phyloP scores from a whole-genome alignment of 2,329 filamentous ascomycete species.

The Colletotrichum liriopes region DNA sequence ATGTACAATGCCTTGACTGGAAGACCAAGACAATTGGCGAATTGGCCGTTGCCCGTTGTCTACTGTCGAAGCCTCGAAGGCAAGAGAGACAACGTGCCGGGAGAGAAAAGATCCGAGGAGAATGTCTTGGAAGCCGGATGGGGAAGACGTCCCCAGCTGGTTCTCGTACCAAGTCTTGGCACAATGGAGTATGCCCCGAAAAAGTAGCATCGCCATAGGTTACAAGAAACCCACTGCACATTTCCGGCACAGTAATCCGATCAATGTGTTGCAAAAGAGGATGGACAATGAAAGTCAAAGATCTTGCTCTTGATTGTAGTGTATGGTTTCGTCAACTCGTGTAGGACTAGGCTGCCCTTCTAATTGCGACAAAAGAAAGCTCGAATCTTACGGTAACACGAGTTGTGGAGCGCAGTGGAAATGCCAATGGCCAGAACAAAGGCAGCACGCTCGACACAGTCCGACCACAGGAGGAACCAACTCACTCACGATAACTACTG shows the following conservation, averaged over 20 bases:
- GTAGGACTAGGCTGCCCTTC: not conserved
- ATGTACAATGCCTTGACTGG: not conserved
- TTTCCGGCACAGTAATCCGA: not conserved
- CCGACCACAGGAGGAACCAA: not conserved
- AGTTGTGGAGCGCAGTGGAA: not conserved
- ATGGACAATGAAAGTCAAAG: not conserved
- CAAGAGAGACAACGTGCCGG: not conserved
- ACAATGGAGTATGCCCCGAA: slow-evolving; percentile 14
- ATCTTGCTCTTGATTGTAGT: not conserved
- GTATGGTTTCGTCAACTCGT: not conserved
- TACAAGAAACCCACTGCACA: not conserved
- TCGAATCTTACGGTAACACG: not conserved
- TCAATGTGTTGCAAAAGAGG: no score
- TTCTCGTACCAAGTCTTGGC: slow-evolving; percentile 11
- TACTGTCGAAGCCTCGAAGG: not conserved
- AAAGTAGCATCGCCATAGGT: slow-evolving; percentile 12
- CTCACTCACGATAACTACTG: no score
- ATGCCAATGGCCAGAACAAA: not conserved
- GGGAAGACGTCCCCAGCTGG: slow-evolving; percentile 3
- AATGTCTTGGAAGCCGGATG: not conserved
- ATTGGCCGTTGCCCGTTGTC: no score
- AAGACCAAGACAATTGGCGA: not conserved
- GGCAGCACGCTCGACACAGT: not conserved
- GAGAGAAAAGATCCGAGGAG: not conserved
- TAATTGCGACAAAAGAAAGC: not conserved